These are phyloP conservation scores for Aleurites moluccanus DNA, from an alignment of 441 rosid genomes.

Conservation along the genomic window DNA sequence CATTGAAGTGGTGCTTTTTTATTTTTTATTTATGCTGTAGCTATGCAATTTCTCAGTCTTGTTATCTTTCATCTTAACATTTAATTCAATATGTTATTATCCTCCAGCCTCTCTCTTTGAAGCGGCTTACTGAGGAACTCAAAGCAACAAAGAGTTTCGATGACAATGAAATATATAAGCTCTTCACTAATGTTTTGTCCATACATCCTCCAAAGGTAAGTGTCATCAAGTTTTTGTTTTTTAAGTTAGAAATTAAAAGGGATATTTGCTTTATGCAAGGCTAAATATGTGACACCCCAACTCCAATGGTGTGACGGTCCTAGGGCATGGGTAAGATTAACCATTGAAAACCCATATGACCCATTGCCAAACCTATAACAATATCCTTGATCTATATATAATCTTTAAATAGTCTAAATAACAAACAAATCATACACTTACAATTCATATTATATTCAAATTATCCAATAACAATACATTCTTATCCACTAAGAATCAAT, in stretches of 20 bases:
- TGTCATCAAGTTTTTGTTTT: conserved; percentile 5
- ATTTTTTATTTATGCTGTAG: conserved; percentile 13
- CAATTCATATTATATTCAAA: no score
- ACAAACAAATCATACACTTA: no score
- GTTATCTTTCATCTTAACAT: neutral
- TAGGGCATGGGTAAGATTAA: no score
- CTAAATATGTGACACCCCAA: no score
- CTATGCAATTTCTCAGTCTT: conserved; percentile 1
- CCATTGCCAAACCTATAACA: no score
- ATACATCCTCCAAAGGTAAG: conserved; percentile 76
- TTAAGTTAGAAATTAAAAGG: neutral
- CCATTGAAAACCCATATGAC: no score
- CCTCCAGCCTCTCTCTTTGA: conserved; percentile 80
- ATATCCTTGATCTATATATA: no score
- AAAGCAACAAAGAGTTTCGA: conserved; percentile 52
- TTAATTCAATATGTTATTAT: conserved; percentile 21
- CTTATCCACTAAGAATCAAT: no score
- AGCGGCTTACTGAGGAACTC: conserved; percentile 74
- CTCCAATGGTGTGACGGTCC: no score
- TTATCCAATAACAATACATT: no score
- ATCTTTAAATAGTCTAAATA: no score
- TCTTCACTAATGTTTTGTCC: conserved; percentile 72
- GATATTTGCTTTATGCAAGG: conserved; percentile 4
- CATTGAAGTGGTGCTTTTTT: neutral
- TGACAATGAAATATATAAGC: conserved; percentile 62